A percentile compares a stretch with the other conserved stretches of the same genome.
Evolutionary conservation across 208 protist genomes (phyloP).

Genomic region (Hexamita inflata): DNA sequence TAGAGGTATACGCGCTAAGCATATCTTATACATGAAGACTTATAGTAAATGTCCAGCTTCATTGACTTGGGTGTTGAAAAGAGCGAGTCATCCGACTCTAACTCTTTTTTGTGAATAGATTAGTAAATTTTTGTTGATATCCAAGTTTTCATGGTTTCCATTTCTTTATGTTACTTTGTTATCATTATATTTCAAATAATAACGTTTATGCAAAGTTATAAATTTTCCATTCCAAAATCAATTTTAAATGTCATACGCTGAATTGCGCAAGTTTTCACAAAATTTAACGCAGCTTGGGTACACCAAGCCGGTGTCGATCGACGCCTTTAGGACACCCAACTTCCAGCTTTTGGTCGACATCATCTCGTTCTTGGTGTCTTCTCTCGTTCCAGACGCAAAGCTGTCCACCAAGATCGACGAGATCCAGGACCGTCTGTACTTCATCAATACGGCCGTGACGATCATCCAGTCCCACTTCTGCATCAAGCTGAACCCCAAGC

Average conservation of each 20-base stretch:
- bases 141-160: no score
- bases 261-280: background rate
- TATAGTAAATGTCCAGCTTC: no score
- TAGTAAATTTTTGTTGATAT: no score
- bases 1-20: no score
- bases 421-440: background rate
- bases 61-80: no score
- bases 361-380: background rate
- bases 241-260: background rate
- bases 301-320: background rate
- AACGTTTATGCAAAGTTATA: no score
- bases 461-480: background rate
- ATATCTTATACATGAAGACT: no score
- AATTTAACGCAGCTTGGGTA: background rate
- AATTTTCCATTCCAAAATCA: background rate
- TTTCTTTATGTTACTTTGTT: no score
- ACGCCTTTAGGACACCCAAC: background rate
- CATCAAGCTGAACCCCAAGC: background rate
- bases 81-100: no score
- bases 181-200: no score
- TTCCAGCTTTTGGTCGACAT: background rate
- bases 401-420: background rate
- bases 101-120: no score
- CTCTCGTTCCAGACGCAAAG: background rate
- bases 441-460: background rate